Conservation (phyloP, 352 stramenopile species). For the Globisporangium camurandrum region DNA sequence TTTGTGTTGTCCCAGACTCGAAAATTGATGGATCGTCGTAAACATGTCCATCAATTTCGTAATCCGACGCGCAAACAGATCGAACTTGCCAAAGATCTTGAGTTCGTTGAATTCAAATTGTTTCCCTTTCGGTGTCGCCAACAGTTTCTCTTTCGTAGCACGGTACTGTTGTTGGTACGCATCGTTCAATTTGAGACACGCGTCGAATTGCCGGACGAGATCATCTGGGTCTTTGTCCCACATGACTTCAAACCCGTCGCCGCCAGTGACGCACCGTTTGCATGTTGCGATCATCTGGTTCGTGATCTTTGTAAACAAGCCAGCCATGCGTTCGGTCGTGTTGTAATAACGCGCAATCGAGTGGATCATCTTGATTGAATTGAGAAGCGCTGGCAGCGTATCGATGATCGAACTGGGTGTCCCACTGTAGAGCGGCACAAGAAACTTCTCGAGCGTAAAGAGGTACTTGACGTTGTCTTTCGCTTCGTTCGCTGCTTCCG, state of each 20-base stretch:
- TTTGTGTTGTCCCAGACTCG: conserved; percentile 88
- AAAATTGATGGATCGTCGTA: conserved; percentile 97
- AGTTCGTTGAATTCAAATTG: conserved; percentile 99
- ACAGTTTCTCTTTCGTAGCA: conserved; percentile 96
- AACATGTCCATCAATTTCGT: conserved; percentile 99
- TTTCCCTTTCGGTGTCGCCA: conserved; percentile 93
- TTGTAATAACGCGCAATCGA: conserved; percentile 99
- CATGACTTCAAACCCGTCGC: conserved; percentile 85
- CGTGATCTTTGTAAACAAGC: conserved; percentile 96
- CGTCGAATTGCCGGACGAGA: conserved; percentile 92
- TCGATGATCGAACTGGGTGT: conserved; percentile 97
- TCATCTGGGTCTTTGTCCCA: conserved; percentile 94
- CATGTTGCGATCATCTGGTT: conserved; percentile 99
- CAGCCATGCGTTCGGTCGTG: conserved; percentile 96
- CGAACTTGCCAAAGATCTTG: conserved; percentile 98
- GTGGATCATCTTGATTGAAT: conserved; percentile 99
- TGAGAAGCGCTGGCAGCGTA: conserved; percentile 96
- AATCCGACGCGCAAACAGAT: conserved; percentile 95
- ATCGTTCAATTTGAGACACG: conserved; percentile 97
- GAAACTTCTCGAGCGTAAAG: conserved; percentile 97
- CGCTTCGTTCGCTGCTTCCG: conserved; percentile 96
- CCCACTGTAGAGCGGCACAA: conserved; percentile 85
- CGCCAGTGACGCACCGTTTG: conserved; percentile 90
- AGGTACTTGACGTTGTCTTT: conserved; percentile 99
- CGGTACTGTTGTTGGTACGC: conserved; percentile 98